A percentile compares a stretch with the other conserved stretches of the same genome.
These are phyloP conservation scores for Xylariaceae sp. DNA, from an alignment of 2,329 filamentous ascomycete genomes.

Conservation along the genomic window DNA sequence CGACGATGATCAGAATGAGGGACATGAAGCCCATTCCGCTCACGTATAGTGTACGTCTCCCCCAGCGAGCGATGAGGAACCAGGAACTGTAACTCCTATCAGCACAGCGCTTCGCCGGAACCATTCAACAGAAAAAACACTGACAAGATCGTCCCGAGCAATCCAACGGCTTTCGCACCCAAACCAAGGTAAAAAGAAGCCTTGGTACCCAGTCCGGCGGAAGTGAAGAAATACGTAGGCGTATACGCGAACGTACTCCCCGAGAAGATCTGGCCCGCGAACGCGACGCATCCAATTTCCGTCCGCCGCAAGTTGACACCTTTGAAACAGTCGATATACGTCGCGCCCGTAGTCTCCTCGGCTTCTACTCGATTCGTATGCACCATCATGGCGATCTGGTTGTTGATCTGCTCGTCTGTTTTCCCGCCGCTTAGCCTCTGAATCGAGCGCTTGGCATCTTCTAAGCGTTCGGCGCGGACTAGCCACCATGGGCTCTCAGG, in stretches of 20 bases:
- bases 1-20: conserved; percentile 34
- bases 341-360: conserved; percentile 35
- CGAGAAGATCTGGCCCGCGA: conserved; percentile 31
- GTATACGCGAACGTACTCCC: conserved; percentile 37
- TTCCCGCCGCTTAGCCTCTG: conserved; percentile 31
- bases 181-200: conserved; percentile 32
- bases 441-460: conserved; percentile 34
- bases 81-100: conserved; percentile 35
- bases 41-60: conserved; percentile 38
- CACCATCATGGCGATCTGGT: conserved; percentile 40
- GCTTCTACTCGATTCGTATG: conserved; percentile 42
- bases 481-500: conserved; percentile 45
- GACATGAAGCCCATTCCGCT: conserved; percentile 35
- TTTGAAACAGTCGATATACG: conserved; percentile 45
- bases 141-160: conserved; percentile 34
- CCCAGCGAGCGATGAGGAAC: conserved; percentile 35
- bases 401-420: conserved; percentile 33
- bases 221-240: conserved; percentile 36
- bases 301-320: conserved; percentile 40
- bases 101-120: background rate
- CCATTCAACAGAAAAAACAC: conserved; percentile 22
- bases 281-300: conserved; percentile 38
- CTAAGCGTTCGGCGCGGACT: conserved; percentile 35
- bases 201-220: conserved; percentile 30
- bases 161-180: conserved; percentile 34